Evolutionary conservation across 176 grass and related monocot genomes (phyloP), one percentile per base, ranked within the genome.

Genomic region (Avena atlantica): DNA sequence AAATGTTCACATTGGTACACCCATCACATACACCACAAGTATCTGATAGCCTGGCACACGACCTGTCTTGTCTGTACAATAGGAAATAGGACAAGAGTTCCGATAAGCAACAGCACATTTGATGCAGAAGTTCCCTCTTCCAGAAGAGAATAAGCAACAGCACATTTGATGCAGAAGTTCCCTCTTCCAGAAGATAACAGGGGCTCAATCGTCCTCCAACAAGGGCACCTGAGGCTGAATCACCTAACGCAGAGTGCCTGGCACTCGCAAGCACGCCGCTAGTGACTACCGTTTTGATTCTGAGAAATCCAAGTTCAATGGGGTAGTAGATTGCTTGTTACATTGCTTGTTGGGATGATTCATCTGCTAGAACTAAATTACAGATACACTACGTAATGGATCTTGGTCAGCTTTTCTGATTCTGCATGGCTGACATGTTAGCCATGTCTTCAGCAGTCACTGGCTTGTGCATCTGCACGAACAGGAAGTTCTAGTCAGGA

Each of bases 391-490:
- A 60, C 67, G 51, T 17, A 82, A 83, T 70, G 34, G 12, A 65
- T 23, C 48, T 19, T 81, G 21, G 44, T 78, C 84, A 89, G 61
- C 31, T 87, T n/a, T 91, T 84, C 85, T 85, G 76, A 66, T 88
- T 81, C 70, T 78, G 91, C 76, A 25, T 62, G 37, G 72, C 58
- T 63, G 84, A 86, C 42, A 89, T 92, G 37, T 88, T 83, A 81
- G 74, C 82, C 85, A 97, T 66, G 37, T 97, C 93, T 84, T 93
- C 93, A 72, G 87, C 74, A 25, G 89, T 87, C 72, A 97, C 89
- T 83, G 89, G 83, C 53, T 91, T 97, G 83, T 97, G 95, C 93
- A 97, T 88, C 95, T 97, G 93, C 61, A 95, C 13, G 9, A 86
- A 90, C 34, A 91, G 45, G 81, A 84, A 88, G 23, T 3, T 62